Evolutionary conservation across 768 basidiomycete genomes (phyloP).

Genomic region (Lactifluus pinguis): DNA sequence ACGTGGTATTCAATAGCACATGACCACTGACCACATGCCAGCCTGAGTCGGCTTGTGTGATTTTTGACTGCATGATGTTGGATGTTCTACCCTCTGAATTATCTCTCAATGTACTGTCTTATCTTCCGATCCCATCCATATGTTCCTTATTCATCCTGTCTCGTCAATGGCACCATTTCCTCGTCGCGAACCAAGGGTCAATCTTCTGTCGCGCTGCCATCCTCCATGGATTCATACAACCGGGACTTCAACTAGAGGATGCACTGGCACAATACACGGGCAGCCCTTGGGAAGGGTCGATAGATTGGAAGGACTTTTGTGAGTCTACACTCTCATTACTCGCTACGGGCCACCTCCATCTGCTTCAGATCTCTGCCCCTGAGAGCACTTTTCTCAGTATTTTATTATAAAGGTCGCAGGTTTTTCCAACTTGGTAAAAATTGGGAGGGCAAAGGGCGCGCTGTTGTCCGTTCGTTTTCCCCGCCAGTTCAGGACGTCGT

Average conservation of each 20-base stretch:
- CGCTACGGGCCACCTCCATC: too few species aligned
- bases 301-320: slow-evolving; percentile 58
- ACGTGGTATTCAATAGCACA: too few species aligned
- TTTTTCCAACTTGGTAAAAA: slow-evolving; percentile 37
- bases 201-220: slow-evolving; percentile 52
- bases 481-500: slow-evolving; percentile 39
- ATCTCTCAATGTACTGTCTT: slow-evolving; percentile 38
- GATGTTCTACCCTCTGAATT: slow-evolving; percentile 49
- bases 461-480: slow-evolving; percentile 29
- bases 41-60: too few species aligned
- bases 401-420: slow-evolving; percentile 30
- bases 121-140: slow-evolving; percentile 41
- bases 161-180: slow-evolving; percentile 40
- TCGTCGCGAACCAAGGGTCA: slow-evolving; percentile 36
- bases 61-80: slow-evolving; percentile 24
- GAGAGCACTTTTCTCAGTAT: neutral
- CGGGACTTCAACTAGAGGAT: slow-evolving; percentile 26
- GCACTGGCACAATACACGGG: slow-evolving; percentile 26
- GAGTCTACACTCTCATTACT: slow-evolving; percentile 19
- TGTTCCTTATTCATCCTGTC: slow-evolving; percentile 30
- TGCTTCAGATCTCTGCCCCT: neutral
- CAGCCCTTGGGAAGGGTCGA: slow-evolving; percentile 31
- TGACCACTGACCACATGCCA: too few species aligned
- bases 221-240: slow-evolving; percentile 38
- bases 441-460: slow-evolving; percentile 48